Evolutionary conservation across 352 stramenopile species (phyloP).

Genomic region (Pythium pectinolyticum): DNA sequence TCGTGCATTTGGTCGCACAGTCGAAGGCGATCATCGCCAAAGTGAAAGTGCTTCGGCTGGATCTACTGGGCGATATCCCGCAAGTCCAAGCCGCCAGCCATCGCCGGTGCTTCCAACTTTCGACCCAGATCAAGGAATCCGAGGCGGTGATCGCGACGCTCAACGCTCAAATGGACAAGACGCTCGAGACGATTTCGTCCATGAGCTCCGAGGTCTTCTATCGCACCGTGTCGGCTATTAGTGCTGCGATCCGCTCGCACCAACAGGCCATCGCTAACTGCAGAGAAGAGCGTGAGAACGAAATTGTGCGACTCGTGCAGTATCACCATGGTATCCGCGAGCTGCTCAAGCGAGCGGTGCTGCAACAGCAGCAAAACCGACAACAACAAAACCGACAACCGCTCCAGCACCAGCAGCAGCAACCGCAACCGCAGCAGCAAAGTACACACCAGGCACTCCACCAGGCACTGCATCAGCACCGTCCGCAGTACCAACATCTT

Average conservation of each 20-base stretch:
- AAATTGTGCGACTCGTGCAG: constrained; percentile 75
- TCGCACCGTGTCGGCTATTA: constrained; percentile 41
- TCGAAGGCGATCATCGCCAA: constrained; percentile 50
- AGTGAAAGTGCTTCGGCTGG: constrained; percentile 52
- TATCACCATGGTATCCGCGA: constrained; percentile 56
- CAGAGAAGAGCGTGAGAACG: constrained; percentile 58
- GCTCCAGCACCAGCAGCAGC: constrained; percentile 34
- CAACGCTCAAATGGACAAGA: constrained; percentile 45
- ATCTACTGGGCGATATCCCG: constrained; percentile 58
- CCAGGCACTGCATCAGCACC: constrained; percentile 11
- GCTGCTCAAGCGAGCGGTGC: constrained; percentile 43
- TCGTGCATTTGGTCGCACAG: constrained; percentile 61
- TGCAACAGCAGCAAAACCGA: constrained; percentile 29
- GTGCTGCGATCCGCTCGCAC: constrained; percentile 42
- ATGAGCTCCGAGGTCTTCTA: constrained; percentile 43
- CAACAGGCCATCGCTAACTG: constrained; percentile 40
- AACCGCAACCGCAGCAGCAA: constrained; percentile 15
- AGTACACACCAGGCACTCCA: too few species aligned
- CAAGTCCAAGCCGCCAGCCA: constrained; percentile 56
- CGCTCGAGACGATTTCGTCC: constrained; percentile 32
- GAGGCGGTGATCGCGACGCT: constrained; percentile 35
- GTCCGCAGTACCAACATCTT: constrained; percentile 28
- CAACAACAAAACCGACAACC: constrained; percentile 33
- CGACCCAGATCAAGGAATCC: constrained; percentile 45
- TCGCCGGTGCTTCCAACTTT: constrained; percentile 55